Base-by-base conservation (phyloP, 31 red algal genomes). In the Porphyra umbilicalis region DNA sequence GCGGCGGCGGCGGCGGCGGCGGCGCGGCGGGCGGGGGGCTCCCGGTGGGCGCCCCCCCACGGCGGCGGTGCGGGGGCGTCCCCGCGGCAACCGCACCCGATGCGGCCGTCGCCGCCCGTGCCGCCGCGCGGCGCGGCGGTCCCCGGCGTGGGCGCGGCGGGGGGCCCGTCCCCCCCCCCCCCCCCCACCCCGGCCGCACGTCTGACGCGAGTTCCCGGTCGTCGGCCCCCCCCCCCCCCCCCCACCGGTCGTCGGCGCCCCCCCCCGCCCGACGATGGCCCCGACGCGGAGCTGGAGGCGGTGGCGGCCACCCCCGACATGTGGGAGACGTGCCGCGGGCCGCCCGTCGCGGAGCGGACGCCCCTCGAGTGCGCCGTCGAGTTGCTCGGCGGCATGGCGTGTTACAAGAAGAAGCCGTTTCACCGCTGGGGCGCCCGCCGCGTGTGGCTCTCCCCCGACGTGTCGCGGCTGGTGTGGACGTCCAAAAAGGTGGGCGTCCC, bases 331-430 rank as follows among this genome's bases (percentile, higher is more conserved):
- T 32, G 85, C 32, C 18, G 40, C 9, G 38, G 38, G 15, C 81
- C 68, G 67, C 38, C 83, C 1, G 68, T 84, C 34, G 57, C 8
- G 35, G 67, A 85, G 13, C 34, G 81, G 75, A 82, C 91, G 35
- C 84, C 87, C 38, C 81, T 93, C 75, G 91, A 93, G 84, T 93
- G 91, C 71, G 87, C 83, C 75, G 85, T 83, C 30, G 29, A 88
- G 82, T 68, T 93, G 81, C 91, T 88, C 35, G 83, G 79, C 39
- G 85, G 91, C 71, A 87, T 86, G 36, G 76, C 86, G 78, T 84
- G 84, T 11, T 84, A 80, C 35, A 92, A 92, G 84, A 87, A 86
- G 79, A 87, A 92, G 71, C 82, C 78, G 38, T 92, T 86, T 36
- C 35, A 75, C 14, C 76, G 85, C 35, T 87, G 84, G 77, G 90